Conservation (phyloP, 371 early-diverging fungal species). For the Conidiobolus coronatus region DNA sequence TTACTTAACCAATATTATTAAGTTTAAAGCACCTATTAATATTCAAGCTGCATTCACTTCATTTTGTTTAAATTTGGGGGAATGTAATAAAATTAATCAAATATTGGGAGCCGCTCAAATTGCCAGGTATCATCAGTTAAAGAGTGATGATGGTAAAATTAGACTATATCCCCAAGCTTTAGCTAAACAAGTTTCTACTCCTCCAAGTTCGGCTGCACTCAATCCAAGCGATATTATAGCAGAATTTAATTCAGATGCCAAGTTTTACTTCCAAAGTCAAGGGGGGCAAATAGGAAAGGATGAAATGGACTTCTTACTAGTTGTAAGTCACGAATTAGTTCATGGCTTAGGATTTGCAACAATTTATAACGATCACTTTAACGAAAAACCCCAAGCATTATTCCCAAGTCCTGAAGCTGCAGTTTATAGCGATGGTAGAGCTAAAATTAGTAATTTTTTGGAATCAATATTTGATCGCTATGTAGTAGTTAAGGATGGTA, state of each 20-base stretch:
- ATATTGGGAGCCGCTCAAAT: constrained; percentile 15
- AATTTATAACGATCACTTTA: constrained; percentile 14
- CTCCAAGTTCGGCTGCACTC: constrained; percentile 4
- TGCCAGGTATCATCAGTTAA: constrained; percentile 19
- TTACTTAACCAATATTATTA: constrained; percentile 14
- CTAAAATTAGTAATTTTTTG: neutral
- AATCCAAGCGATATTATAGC: constrained; percentile 5
- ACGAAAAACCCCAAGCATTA: constrained; percentile 4
- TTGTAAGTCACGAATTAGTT: constrained; percentile 28
- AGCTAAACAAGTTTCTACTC: constrained; percentile 23
- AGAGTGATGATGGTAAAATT: constrained; percentile 18
- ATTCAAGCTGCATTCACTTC: constrained; percentile 25
- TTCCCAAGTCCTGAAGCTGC: constrained; percentile 6
- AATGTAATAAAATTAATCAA: constrained; percentile 11
- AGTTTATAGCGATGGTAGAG: neutral
- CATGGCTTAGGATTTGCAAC: constrained; percentile 33
- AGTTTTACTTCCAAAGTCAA: constrained; percentile 6
- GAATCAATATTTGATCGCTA: constrained; percentile 6
- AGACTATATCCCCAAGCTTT: constrained; percentile 40
- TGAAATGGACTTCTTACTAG: constrained; percentile 25
- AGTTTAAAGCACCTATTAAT: constrained; percentile 16
- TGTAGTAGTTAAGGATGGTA: neutral
- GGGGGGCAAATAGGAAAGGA: constrained; percentile 12
- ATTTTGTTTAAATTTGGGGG: constrained; percentile 17
- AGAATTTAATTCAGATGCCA: constrained; percentile 9